Evolutionary conservation across 2,329 filamentous ascomycete genomes (phyloP), one percentile per base, ranked within the genome.

Genomic region (Ascochyta koolunga): DNA sequence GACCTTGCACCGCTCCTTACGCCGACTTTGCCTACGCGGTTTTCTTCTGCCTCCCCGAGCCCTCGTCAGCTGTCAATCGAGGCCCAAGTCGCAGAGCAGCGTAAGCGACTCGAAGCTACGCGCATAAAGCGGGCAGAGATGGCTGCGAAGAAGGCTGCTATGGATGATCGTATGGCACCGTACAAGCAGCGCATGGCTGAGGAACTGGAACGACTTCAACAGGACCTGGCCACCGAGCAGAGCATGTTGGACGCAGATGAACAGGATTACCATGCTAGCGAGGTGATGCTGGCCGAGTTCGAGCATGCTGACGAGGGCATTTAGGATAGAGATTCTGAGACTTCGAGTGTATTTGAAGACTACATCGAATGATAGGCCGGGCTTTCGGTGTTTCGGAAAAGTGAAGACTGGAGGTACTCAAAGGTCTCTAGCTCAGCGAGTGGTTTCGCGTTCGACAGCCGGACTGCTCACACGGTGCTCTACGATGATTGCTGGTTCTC

Each of bases 131-230:
- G 64, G 31, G 15, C 33, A 3, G 52, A 59, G 27, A 50, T 51
- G 0, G 64, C 61, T 1, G 52, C 55, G 43, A 63, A 66, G 49
- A 63, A 67, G 18, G 45, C 48, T 4, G 51, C 54, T 2, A 29
- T 66, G 2, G 59, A 62, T 7, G 31, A 54, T 15, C 32, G 63
- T 37, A 50, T 70, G 36, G 55, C 42, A 0, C 58, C 60, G 0
- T 64, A 64, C 51, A 59, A 62, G 44, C 41, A 61, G 32, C 48
- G 57, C 8, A 63, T 67, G 48, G 45, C 52, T 1, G 64, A 61
- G 31, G 62, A 70, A 54, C 38, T 69, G 13, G 63, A 68, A 11
- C 53, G 54, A 9, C 18, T 71, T 8, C 42, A 46, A 1, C 39
- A 29, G 21, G 62, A 65, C 38, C 40, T 64, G 32, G 54, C 64